Evolutionary conservation across 2,329 filamentous ascomycete genomes (phyloP).

Genomic region (Neopestalotiopsis rosae): DNA sequence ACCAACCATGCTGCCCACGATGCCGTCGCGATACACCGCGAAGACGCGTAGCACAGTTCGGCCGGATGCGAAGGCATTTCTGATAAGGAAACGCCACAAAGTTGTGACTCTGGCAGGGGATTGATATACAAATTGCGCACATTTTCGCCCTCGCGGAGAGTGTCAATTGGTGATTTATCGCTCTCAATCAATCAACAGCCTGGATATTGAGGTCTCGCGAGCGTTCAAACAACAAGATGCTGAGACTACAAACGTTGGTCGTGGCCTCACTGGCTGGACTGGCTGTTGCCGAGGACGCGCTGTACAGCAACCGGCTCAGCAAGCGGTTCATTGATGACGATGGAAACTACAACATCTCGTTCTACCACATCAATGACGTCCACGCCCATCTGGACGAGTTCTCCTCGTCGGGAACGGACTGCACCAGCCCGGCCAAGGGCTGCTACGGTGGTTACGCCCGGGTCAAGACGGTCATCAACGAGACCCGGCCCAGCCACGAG

Average conservation of each 20-base stretch:
- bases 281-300: conserved; percentile 46
- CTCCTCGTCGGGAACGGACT: conserved; percentile 65
- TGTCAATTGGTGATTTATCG: neutral
- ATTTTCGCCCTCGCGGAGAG: neutral
- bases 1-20: neutral
- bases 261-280: conserved; percentile 22
- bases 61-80: neutral
- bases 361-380: conserved; percentile 74
- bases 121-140: neutral
- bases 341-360: conserved; percentile 63
- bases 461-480: conserved; percentile 64
- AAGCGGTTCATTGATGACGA: conserved; percentile 55
- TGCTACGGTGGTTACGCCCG: conserved; percentile 71
- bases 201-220: conserved; percentile 23
- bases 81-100: neutral
- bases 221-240: conserved; percentile 3
- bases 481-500: conserved; percentile 60
- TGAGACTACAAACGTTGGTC: conserved; percentile 23
- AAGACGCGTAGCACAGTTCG: neutral
- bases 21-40: neutral
- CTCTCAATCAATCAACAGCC: neutral
- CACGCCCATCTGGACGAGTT: conserved; percentile 72
- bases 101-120: neutral
- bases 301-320: conserved; percentile 52
- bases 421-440: conserved; percentile 57